Base-by-base conservation (phyloP, 345 rosid genomes). In the Hypericum androsaemum region DNA sequence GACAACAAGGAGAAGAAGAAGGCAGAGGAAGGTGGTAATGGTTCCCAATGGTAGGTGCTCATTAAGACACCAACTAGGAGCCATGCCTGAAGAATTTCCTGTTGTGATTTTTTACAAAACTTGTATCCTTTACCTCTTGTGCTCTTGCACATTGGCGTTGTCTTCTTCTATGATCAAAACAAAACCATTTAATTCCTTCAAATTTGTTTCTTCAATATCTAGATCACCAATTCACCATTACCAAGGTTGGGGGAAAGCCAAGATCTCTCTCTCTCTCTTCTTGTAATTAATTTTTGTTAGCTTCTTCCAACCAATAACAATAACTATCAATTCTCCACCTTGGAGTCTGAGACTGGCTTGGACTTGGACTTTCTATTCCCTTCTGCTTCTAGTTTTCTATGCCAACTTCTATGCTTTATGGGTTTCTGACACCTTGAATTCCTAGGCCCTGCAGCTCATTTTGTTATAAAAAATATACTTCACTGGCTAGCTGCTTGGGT, bases 111-210 rank as follows among this genome's bases (percentile, higher is more conserved):
- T 56, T 47, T 16, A 12, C 45, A 47, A 45, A 35, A 45, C 51
- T 62, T 58, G 46, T 32, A 55, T 11, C 38, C 15, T 36, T 28
- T 52, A n/a, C 10, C n/a, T 12, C 8, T 17, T 12, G 37, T 57
- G 46, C 52, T 57, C 49, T 52, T 71, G 62, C 57, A 60, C 79
- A 71, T 70, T 55, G 66, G 41, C 45, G 67, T 61, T 76, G 77
- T 72, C 79, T 68, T 77, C 69, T 82, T 69, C 76, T 66, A 57
- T 59, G 75, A 76, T 68, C 66, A 54, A 76, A 74, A 74, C 45
- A 58, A 55, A 64, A 67, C 76, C 81, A 69, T 75, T 65, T 77
- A 69, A 59, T 86, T 63, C 32, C 32, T 22, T 22, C 70, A 71
- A 40, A 69, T 58, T 74, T 72, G 75, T 60, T 61, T 72, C 79